Base-by-base conservation (phyloP, 768 basidiomycete species). In the Russula dissimulans region DNA sequence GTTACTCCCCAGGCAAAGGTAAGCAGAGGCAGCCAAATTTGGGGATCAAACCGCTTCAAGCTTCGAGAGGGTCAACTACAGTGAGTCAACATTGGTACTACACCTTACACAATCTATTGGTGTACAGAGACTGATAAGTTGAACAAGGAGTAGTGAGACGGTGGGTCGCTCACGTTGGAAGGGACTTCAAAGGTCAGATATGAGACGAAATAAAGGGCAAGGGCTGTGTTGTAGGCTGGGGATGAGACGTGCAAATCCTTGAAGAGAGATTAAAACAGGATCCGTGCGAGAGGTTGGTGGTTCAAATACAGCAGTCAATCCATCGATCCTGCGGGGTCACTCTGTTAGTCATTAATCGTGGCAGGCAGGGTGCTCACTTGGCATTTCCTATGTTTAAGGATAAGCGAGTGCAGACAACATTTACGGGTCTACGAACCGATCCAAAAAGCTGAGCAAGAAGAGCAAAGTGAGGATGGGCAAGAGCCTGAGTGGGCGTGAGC, bases 161-260 rank as follows among this genome's bases (percentile, higher is more conserved):
- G 5, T 31, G 29, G 6, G 14, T 15, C 29, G 69, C 75, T 65
- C 65, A 84, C 81, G 67, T 83, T 84, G 18, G 81, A 73, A 14
- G 82, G 83, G 47, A 84, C 73, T 67, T 84, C 83, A 51, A 83
- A 84, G n/a, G 77, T 60, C 15, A 83, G 75, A 64, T 85, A 85
- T 51, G 81, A 79, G 4, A 83, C 72, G 59, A 85, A 86, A 68
- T 83, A 85, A 3, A 85, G 64, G 0, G 82, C 80, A 17, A 86
- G 69, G 2, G 80, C 73, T 0, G 80, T 81, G 65, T 84, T 84
- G 67, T 84, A 85, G 52, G 75, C 78, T 0, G 81, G 69, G 5
- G 76, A 68, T 17, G 78, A 72, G 18, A 84, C 67, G 38, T 78
- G 58, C n/a, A 83, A 71, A 59, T 84, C 82, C 81, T 83, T 61